Base-by-base conservation (phyloP, 1,139 yeast genomes). In the Yamadazyma friedrichii region DNA sequence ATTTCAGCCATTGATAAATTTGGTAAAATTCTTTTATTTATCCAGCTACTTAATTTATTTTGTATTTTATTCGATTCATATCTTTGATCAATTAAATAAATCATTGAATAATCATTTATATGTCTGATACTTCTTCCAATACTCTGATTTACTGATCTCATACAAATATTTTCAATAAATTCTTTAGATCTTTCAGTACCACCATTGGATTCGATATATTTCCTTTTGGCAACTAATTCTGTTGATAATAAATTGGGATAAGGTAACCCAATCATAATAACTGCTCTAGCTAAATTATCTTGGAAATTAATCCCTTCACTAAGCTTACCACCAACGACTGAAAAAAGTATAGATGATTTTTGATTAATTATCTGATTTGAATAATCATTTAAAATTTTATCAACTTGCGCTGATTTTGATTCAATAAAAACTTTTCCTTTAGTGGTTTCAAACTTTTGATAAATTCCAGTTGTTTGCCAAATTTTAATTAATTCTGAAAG, bases 271-370 rank as follows among this genome's bases (percentile, higher is more conserved):
- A 88, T 70, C 87, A 93, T 84, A 2, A 88, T 67, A 0, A 93
- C 94, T 0, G 88, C 93, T 47, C 98, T 70, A 0, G 97, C 96
- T 22, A 93, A 64, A 34, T 84, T 80, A 56, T 89, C 94, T 3
- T 91, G 79, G 58, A 93, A 91, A 56, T 91, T 91, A 39, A 91
- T 93, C 6, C 98, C 98, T 60, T 91, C 98, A 0, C 96, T 88
- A 68, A 93, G 71, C 54, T 85, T 85, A 0, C 98, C 98, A 1
- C 97, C 97, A 12, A 93, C 96, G 0, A 93, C 96, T 0, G 96
- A 82, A 25, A 91, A 70, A 5, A 93, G 61, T 1, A 86, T 53
- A 0, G 95, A 93, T 0, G 95, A 94, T 5, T 55, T 42, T 2
- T 42, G 36, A 1, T 34, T 34, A n/a, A 49, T 51, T 10, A 62